Base-by-base conservation (phyloP, 768 basidiomycete species). In the Lactarius hatsudake region DNA sequence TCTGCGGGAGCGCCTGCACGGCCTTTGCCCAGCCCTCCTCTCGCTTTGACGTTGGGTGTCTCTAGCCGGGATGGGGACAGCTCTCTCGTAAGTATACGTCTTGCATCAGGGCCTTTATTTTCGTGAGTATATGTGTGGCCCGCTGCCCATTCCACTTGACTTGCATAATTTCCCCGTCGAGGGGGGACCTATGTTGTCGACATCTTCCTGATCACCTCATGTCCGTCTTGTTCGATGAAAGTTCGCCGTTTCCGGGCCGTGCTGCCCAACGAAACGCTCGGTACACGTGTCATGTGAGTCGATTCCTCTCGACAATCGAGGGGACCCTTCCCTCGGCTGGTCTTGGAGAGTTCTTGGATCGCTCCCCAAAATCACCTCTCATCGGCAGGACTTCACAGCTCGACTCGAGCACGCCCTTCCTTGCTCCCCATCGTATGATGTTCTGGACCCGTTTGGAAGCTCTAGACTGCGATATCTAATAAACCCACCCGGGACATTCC, bases 161-260 rank as follows among this genome's bases (percentile, higher is more conserved):
- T 40, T 40, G 28, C 43, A 17, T 56, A 18, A 10, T 55, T 40
- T 60, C 36, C 43, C 30, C 23, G 13, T 53, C 51, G 23, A 23
- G 45, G 12, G 51, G 36, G 13, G 26, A 13, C 51, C 17, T 13
- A 34, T 40, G 26, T 57, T 51, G 48, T 32, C 65, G 43, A 42
- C 66, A n/a, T 62, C 30, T 53, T 51, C 56, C 56, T 30, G 32
- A 59, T 62, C 58, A 26, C 62, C 67, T 63, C 67, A 56, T 68
- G 67, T 68, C 59, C 42, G 62, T 54, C 20, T 59, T 42, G 34
- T 42, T 67, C 8, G 26, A 53, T 64, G 67, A 68, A 48, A 54
- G 51, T 34, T 32, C 38, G 28, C 59, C 28, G 43, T 56, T 64
- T 64, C 53, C 42, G 53, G 53, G 10, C 63, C 51, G 15, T 59